These are phyloP conservation scores for Penicillium lividum DNA, from an alignment of 495 filamentous ascomycete genomes.

Conservation along the genomic window DNA sequence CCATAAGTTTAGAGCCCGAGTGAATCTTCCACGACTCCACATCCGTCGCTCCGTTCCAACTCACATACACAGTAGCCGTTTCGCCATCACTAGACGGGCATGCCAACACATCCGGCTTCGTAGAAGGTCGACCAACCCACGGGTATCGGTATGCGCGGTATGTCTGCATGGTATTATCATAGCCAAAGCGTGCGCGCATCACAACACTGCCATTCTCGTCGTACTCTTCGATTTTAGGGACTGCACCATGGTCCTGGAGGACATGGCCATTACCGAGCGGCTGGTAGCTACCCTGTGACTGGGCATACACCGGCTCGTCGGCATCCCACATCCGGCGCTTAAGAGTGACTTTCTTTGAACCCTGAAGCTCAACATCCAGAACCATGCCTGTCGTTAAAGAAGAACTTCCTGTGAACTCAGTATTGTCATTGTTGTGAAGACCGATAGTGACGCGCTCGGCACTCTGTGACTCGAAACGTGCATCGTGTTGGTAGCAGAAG, in stretches of 20 bases:
- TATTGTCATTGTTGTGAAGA: conserved; percentile 34
- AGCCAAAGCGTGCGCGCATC: conserved; percentile 27
- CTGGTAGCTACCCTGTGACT: conserved; percentile 47
- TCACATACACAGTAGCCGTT: conserved; percentile 26
- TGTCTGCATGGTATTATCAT: conserved; percentile 24
- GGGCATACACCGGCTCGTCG: conserved; percentile 30
- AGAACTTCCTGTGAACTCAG: conserved; percentile 15
- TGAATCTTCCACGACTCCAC: conserved; percentile 17
- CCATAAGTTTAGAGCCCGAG: conserved; percentile 6
- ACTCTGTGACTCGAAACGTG: conserved; percentile 20
- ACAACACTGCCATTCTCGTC: conserved; percentile 20
- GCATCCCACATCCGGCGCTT: conserved; percentile 26
- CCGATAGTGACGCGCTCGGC: conserved; percentile 21
- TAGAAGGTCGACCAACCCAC: conserved; percentile 26
- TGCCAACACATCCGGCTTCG: conserved; percentile 22
- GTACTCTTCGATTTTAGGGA: conserved; percentile 48
- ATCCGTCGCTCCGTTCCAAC: conserved; percentile 41
- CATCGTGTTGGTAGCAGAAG: conserved; percentile 36
- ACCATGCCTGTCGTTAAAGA: conserved; percentile 28
- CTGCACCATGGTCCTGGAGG: conserved; percentile 43
- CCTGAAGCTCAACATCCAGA: conserved; percentile 25
- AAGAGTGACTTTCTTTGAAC: conserved; percentile 19
- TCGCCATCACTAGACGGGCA: conserved; percentile 12
- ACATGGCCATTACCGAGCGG: conserved; percentile 39
- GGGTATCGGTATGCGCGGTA: conserved; percentile 24